Evolutionary conservation across 1,139 yeast species (phyloP).

Genomic region (Nadsonia starkeyi-henricii): DNA sequence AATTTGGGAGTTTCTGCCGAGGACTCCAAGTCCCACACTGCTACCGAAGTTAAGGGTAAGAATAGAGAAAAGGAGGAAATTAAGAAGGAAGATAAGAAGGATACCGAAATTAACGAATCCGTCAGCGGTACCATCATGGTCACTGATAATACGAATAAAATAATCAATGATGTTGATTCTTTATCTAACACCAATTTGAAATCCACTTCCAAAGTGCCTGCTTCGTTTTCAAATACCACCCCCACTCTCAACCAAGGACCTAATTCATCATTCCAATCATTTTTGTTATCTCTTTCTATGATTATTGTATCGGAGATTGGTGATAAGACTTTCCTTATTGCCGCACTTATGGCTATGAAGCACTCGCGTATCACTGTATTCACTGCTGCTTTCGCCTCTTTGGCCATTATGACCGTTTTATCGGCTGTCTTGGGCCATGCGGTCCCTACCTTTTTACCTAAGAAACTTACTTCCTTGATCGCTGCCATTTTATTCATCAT

Average conservation of each 20-base stretch:
- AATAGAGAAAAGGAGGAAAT: conserved; percentile 4
- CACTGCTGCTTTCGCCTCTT: conserved; percentile 74
- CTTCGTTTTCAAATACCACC: not conserved
- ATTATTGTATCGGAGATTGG: conserved; percentile 89
- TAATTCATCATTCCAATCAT: conserved; percentile 16
- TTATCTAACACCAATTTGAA: not conserved
- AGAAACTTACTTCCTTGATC: conserved; percentile 60
- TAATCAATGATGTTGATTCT: not conserved
- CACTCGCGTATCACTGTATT: conserved; percentile 72
- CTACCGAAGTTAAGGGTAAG: conserved; percentile 2
- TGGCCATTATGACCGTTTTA: conserved; percentile 78
- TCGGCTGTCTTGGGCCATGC: conserved; percentile 90
- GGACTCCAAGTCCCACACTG: not conserved
- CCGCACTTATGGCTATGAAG: conserved; percentile 97
- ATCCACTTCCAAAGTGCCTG: not conserved
- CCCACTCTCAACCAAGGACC: conserved; percentile 1
- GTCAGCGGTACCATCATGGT: conserved; percentile 1
- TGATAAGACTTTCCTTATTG: conserved; percentile 90
- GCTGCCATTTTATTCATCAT: conserved; percentile 74
- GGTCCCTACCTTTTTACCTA: conserved; percentile 71
- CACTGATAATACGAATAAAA: too few species aligned
- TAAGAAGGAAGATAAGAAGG: conserved; percentile 6
- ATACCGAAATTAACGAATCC: conserved; percentile 4
- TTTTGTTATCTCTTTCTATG: conserved; percentile 38
- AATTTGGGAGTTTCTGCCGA: conserved; percentile 22